Evolutionary conservation across 768 basidiomycete genomes (phyloP), one percentile per base, ranked within the genome.

Genomic region (Amanita rimosa): DNA sequence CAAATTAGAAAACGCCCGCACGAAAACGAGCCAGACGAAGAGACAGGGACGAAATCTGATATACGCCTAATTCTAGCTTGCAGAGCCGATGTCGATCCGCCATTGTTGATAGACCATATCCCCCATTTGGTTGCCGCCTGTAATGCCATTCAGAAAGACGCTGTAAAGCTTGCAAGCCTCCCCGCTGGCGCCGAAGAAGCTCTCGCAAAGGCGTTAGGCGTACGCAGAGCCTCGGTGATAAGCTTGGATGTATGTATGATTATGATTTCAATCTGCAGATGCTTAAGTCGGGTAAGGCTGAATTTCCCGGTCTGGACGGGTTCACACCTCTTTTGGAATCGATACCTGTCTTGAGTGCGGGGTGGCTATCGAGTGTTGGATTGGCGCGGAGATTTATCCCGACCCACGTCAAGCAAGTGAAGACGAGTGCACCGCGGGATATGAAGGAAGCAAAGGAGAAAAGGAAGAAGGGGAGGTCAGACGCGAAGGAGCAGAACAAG

Each of bases 361-460:
- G 80, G 5, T 94, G 90, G 90, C 60, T 76, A 37, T 62, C 70
- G 3, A 56, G 64, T 27, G 39, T 61, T n/a, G 47, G 57, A 16
- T 38, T 58, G 11, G 50, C 48, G 34, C 57, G 52, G 13, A 49
- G 62, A 14, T 67, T 82, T 21, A 64, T 85, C 36, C 79, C 83
- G 2, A 89, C 88, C 0, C 83, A 89, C 58, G 72, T 91, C 54
- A 94, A 92, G 58, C 87, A 90, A 54, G 60, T 91, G 17, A 73
- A 74, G 14, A 93, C 91, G 2, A 78, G 81, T 24, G 78, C 81
- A 3, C 90, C 90, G 1, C 81, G 76, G 56, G 85, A 92, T 57
- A 85, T 89, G 75, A 85, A 75, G 58, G 71, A 66, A 27, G 79
- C 80, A 27, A 89, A 83, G 58, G 73, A 78, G 49, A 58, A 66